These are phyloP conservation scores for Pestalotiopsis sp. DNA, from an alignment of 2,329 filamentous ascomycete genomes.

Conservation along the genomic window DNA sequence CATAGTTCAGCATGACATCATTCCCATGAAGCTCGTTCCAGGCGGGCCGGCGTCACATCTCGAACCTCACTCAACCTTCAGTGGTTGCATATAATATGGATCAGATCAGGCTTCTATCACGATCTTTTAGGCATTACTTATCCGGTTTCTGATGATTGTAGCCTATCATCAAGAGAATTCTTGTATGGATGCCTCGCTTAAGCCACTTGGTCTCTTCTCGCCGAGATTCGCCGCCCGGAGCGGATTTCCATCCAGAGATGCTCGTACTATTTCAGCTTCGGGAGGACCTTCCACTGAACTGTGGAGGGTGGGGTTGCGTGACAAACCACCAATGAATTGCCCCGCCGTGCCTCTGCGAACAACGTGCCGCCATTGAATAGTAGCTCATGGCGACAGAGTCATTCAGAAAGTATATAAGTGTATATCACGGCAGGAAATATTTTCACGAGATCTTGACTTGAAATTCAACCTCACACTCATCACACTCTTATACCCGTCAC, in stretches of 20 bases:
- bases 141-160: neutral
- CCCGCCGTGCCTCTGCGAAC: neutral
- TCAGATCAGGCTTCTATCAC: too few relatives aligned
- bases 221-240: neutral
- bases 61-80: neutral
- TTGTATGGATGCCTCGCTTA: neutral
- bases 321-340: neutral
- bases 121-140: neutral
- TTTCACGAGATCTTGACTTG: neutral
- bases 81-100: neutral
- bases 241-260: neutral
- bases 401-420: neutral
- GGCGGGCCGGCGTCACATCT: neutral
- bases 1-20: neutral
- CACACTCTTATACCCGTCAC: neutral
- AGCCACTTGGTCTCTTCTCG: neutral
- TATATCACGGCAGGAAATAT: neutral
- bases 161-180: neutral
- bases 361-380: neutral
- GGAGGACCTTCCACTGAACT: constrained; percentile 4
- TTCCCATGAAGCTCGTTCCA: neutral
- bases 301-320: constrained; percentile 1
- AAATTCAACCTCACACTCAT: neutral
- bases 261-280: neutral
- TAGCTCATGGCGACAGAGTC: constrained; percentile 4